phyloP scores from a whole-genome alignment of 2,329 filamentous ascomycete genomes.

The Microascus cirrosus region DNA sequence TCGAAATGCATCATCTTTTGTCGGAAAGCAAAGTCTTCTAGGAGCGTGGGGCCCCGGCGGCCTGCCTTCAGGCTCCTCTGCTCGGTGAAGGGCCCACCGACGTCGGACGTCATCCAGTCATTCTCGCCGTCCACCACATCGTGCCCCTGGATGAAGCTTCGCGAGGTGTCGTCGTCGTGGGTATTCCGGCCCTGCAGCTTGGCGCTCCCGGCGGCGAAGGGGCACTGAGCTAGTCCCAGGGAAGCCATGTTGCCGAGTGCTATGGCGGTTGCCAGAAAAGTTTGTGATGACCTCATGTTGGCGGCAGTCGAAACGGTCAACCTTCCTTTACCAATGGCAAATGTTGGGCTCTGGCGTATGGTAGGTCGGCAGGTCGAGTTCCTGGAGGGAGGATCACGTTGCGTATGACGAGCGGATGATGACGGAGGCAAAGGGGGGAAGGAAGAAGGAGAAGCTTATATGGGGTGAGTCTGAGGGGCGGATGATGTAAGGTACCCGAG shows the following conservation, averaged over 20 bases:
- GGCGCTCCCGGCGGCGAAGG: constrained; percentile 13
- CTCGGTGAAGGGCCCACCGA: constrained; percentile 56
- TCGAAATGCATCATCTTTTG: constrained; percentile 64
- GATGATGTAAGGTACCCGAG: neutral
- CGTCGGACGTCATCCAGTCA: constrained; percentile 52
- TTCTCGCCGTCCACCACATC: constrained; percentile 38
- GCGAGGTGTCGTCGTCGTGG: constrained; percentile 11
- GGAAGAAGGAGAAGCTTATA: neutral
- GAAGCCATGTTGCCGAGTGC: constrained; percentile 9
- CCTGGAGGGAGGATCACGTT: neutral
- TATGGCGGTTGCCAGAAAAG: neutral
- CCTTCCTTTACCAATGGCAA: neutral
- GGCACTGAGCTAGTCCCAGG: constrained; percentile 18
- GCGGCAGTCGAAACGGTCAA: neutral
- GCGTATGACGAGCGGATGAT: too few species aligned
- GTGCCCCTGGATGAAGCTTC: constrained; percentile 19
- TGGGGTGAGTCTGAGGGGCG: neutral
- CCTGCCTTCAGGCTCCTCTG: constrained; percentile 58
- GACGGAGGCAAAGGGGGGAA: neutral
- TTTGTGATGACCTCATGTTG: neutral
- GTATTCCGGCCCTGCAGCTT: neutral
- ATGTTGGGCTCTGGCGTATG: neutral
- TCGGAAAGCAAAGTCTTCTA: constrained; percentile 64
- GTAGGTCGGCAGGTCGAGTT: neutral
- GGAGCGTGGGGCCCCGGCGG: constrained; percentile 51